A percentile compares a stretch with the other conserved stretches of the same genome.
Conservation (phyloP, 345 rosid species). For the Conringia planisiliqua region DNA sequence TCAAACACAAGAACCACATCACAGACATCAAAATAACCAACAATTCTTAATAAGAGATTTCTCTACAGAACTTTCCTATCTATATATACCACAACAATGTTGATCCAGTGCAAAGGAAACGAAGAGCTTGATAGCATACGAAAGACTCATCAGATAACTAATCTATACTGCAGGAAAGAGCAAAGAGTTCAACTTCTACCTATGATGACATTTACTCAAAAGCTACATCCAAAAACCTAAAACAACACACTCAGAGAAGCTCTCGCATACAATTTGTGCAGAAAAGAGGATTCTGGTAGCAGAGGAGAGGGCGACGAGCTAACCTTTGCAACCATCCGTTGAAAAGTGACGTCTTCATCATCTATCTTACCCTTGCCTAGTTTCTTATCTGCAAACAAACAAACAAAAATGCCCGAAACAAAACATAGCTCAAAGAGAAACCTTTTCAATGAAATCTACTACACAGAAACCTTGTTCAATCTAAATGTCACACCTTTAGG, state of each 20-base stretch:
- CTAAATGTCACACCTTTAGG: conserved; percentile 60
- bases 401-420: background rate
- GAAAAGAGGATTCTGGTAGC: background rate
- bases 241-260: background rate
- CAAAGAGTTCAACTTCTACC: background rate
- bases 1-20: conserved; percentile 7
- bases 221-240: background rate
- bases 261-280: background rate
- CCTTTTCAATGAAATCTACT: background rate
- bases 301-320: conserved; percentile 65
- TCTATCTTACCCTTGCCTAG: conserved; percentile 86
- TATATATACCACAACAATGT: background rate
- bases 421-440: conserved; percentile 5
- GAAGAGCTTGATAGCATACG: background rate
- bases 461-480: background rate
- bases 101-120: background rate
- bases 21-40: background rate
- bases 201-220: background rate
- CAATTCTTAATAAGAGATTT: background rate
- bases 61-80: background rate
- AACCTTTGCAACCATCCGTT: conserved; percentile 99
- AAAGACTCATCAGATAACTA: background rate
- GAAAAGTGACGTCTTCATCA: conserved; percentile 93
- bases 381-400: conserved; percentile 60
- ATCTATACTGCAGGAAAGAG: background rate